Conservation (phyloP, 2,329 filamentous ascomycete genomes). For the Magnaporthiopsis poae region DNA sequence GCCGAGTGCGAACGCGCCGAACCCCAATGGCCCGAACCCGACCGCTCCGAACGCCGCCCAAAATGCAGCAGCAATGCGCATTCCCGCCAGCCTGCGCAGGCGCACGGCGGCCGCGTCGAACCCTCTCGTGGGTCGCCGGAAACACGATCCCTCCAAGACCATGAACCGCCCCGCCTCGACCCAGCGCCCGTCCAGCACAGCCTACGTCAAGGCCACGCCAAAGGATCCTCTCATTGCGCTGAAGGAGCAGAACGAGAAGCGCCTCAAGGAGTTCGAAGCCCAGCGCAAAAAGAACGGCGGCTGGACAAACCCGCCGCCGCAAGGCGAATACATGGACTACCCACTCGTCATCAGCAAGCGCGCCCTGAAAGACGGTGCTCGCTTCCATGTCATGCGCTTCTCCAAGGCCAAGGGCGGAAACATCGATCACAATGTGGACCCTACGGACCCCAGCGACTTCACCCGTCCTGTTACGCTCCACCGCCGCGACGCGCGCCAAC, state of each 20-base stretch:
- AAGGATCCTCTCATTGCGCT: constrained; percentile 17
- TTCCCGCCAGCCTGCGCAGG: constrained; percentile 18
- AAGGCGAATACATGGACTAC: constrained; percentile 26
- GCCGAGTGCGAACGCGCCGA: constrained; percentile 10
- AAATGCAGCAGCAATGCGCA: constrained; percentile 17
- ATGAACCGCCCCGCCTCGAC: constrained; percentile 8
- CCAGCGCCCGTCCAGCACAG: constrained; percentile 16
- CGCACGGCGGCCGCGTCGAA: constrained; percentile 35
- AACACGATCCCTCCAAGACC: constrained; percentile 21
- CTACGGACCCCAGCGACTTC: constrained; percentile 64
- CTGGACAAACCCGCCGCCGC: constrained; percentile 43
- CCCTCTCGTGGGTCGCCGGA: constrained; percentile 55
- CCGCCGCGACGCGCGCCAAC: constrained; percentile 71
- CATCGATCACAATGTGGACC: constrained; percentile 48
- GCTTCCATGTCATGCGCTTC: constrained; percentile 82
- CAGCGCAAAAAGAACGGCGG: constrained; percentile 41
- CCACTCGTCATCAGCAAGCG: constrained; percentile 78
- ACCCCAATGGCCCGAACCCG: constrained; percentile 4
- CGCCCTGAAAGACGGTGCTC: constrained; percentile 65
- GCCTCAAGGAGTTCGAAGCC: constrained; percentile 27
- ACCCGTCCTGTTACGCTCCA: constrained; percentile 80
- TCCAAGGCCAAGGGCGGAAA: constrained; percentile 42
- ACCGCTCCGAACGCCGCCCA: constrained; percentile 9
- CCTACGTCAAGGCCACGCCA: constrained; percentile 20
- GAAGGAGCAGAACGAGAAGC: constrained; percentile 17